Conservation (phyloP, 805 yeast species). For the Zygoascus biomembranicola region DNA sequence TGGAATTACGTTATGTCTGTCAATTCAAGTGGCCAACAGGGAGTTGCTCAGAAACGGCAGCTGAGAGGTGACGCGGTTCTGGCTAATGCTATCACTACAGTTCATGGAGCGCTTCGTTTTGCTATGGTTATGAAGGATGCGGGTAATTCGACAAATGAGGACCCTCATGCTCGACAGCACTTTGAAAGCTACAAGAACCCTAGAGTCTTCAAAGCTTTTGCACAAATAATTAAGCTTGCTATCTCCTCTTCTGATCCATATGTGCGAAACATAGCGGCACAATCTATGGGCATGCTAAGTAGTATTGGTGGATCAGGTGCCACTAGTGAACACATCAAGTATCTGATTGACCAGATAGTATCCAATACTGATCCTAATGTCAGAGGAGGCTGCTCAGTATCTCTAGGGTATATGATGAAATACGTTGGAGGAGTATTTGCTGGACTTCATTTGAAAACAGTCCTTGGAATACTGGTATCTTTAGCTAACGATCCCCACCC, state of each 20-base stretch:
- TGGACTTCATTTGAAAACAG: slow-evolving; percentile 34
- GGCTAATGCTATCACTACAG: slow-evolving; percentile 55
- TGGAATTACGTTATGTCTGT: slow-evolving; percentile 38
- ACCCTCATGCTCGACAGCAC: not conserved
- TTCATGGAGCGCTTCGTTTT: slow-evolving; percentile 42
- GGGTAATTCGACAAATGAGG: slow-evolving; percentile 10
- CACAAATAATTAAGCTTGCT: slow-evolving; percentile 43
- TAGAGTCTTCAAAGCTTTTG: slow-evolving; percentile 36
- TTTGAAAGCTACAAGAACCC: slow-evolving; percentile 23
- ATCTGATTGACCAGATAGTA: slow-evolving; percentile 58
- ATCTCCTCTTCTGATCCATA: slow-evolving; percentile 33
- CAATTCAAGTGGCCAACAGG: slow-evolving; percentile 8
- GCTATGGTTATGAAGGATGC: slow-evolving; percentile 5
- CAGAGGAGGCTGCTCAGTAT: slow-evolving; percentile 49
- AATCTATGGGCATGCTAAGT: slow-evolving; percentile 47
- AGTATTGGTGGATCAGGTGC: slow-evolving; percentile 22
- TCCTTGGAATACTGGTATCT: slow-evolving; percentile 50
- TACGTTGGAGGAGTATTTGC: slow-evolving; percentile 32
- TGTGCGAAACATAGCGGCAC: slow-evolving; percentile 43
- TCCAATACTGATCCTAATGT: slow-evolving; percentile 55
- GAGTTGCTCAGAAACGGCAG: slow-evolving; percentile 14
- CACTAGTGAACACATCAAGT: slow-evolving; percentile 37
- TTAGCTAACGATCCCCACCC: slow-evolving; percentile 79
- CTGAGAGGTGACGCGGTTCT: slow-evolving; percentile 41
- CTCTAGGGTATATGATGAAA: slow-evolving; percentile 41